phyloP scores from a whole-genome alignment of 257 asterid genomes.

The Solanum sitiens region DNA sequence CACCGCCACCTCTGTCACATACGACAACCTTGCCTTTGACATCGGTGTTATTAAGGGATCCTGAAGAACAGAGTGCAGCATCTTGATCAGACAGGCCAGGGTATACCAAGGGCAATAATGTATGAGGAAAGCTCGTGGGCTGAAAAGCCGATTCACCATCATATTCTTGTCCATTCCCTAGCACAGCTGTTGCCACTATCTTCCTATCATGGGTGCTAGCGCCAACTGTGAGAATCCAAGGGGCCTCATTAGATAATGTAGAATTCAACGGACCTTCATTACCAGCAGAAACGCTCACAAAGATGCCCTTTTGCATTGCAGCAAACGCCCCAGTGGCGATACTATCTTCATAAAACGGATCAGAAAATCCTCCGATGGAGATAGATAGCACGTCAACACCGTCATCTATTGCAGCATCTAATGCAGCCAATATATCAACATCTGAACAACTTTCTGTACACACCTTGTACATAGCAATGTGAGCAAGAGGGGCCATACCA shows the following conservation, averaged over 20 bases:
- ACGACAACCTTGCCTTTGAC: slow-evolving; percentile 8
- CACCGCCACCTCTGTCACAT: not conserved
- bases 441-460: slow-evolving; percentile 2
- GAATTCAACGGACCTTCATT: slow-evolving; percentile 1
- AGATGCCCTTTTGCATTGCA: slow-evolving; percentile 6
- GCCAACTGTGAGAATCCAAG: slow-evolving; percentile 19
- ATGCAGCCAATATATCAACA: slow-evolving; percentile 8
- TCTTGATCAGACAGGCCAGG: not conserved
- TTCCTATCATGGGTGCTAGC: slow-evolving; percentile 18
- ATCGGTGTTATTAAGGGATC: slow-evolving; percentile 1
- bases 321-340: slow-evolving; percentile 9
- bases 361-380: slow-evolving; percentile 4
- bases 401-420: slow-evolving; percentile 8
- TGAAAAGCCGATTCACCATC: slow-evolving; percentile 10
- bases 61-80: not conserved
- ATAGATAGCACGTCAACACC: slow-evolving; percentile 14
- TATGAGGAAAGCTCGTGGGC: not conserved
- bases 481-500: slow-evolving; percentile 16
- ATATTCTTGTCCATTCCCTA: slow-evolving; percentile 5
- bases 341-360: not conserved
- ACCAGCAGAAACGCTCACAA: slow-evolving; percentile 7
- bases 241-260: slow-evolving; percentile 9
- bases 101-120: not conserved
- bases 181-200: not conserved
- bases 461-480: slow-evolving; percentile 13